Percentiles rank a stretch among this genome's conserved stretches.
Evolutionary conservation across 257 asterid genomes (phyloP).

Genomic region (Thymus mandschuricus): DNA sequence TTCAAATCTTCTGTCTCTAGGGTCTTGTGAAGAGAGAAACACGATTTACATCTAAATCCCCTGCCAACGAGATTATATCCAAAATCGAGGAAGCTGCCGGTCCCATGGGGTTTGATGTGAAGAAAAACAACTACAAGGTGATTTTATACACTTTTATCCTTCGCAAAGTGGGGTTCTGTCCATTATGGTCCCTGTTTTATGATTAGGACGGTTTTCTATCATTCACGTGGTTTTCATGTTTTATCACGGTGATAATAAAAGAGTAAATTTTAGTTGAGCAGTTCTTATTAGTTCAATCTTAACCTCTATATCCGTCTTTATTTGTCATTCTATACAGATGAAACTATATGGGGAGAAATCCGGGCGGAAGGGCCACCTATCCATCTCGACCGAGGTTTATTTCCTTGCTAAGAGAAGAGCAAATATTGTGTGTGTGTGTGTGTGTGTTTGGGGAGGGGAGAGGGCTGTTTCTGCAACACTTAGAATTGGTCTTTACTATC

Average conservation of each 20-base stretch:
- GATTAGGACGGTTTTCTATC: background rate
- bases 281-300: background rate
- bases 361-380: slow-evolving; percentile 91
- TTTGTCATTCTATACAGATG: slow-evolving; percentile 51
- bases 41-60: slow-evolving; percentile 68
- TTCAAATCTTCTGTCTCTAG: slow-evolving; percentile 35
- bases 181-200: background rate
- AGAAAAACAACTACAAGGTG: slow-evolving; percentile 72
- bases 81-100: slow-evolving; percentile 72
- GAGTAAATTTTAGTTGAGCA: background rate
- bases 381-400: slow-evolving; percentile 84
- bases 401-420: background rate
- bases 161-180: background rate
- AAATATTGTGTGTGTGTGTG: background rate
- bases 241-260: background rate
- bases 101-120: slow-evolving; percentile 82
- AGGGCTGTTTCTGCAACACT: background rate
- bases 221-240: background rate
- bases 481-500: slow-evolving; percentile 12
- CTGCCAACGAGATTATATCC: slow-evolving; percentile 75
- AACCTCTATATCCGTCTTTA: slow-evolving; percentile 18
- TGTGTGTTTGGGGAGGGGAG: background rate
- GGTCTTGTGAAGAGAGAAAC: slow-evolving; percentile 82
- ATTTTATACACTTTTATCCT: background rate
- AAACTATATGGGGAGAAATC: slow-evolving; percentile 92